A percentile compares a stretch with the other conserved stretches of the same genome.
These are phyloP conservation scores for Murraya paniculata DNA, from an alignment of 345 rosid genomes.

Conservation along the genomic window DNA sequence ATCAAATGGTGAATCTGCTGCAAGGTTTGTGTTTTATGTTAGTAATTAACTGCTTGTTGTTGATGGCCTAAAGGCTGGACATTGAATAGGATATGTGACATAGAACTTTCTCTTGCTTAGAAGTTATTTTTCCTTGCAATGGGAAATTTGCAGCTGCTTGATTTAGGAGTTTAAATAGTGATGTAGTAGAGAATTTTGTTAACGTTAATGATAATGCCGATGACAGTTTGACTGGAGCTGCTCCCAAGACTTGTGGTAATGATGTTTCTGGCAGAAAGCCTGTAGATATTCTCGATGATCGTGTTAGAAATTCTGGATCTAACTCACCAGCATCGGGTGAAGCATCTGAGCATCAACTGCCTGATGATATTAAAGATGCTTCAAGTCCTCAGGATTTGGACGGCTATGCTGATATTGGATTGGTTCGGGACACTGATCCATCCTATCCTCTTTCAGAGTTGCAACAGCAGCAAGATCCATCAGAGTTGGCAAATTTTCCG, in stretches of 20 bases:
- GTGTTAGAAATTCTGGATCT: slow-evolving; percentile 51
- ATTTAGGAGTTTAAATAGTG: background rate
- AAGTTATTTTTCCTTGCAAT: background rate
- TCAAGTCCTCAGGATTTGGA: slow-evolving; percentile 57
- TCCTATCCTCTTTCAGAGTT: slow-evolving; percentile 54
- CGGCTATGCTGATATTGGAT: slow-evolving; percentile 50
- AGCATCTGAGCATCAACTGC: slow-evolving; percentile 50
- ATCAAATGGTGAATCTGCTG: slow-evolving; percentile 43
- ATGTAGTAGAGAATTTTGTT: background rate
- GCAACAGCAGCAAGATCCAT: slow-evolving; percentile 60
- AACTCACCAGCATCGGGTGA: slow-evolving; percentile 56
- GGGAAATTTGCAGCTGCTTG: background rate
- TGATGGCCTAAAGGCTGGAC: background rate
- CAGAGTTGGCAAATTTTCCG: slow-evolving; percentile 55
- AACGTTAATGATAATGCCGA: slow-evolving; percentile 10
- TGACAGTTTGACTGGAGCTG: slow-evolving; percentile 50
- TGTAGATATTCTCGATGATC: slow-evolving; percentile 46
- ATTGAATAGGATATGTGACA: background rate
- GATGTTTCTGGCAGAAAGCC: slow-evolving; percentile 42
- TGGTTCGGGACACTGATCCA: slow-evolving; percentile 50
- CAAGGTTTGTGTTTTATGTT: slow-evolving; percentile 43
- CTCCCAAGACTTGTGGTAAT: slow-evolving; percentile 41
- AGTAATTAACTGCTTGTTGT: background rate
- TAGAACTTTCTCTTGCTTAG: background rate
- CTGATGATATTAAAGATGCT: slow-evolving; percentile 54